A percentile compares a stretch with the other conserved stretches of the same genome.
Evolutionary conservation across 371 early-diverging fungal genomes (phyloP).

Genomic region (Mucor indicus): DNA sequence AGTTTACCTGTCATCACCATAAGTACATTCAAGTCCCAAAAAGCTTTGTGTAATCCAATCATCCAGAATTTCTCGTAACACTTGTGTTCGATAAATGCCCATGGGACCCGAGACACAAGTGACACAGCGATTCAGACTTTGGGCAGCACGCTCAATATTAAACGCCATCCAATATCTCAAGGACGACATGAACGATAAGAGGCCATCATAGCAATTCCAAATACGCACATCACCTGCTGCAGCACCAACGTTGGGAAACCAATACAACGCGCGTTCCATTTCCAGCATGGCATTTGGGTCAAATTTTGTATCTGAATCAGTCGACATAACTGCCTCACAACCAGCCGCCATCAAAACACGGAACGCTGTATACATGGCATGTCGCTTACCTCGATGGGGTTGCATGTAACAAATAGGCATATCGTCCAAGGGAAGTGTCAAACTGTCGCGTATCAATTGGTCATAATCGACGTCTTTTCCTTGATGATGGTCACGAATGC

Average conservation of each 20-base stretch:
- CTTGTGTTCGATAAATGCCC: constrained; percentile 57
- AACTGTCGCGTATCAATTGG: constrained; percentile 11
- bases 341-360: constrained; percentile 51
- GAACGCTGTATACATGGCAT: constrained; percentile 69
- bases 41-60: constrained; percentile 59
- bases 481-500: constrained; percentile 15
- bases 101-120: constrained; percentile 72
- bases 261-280: constrained; percentile 49
- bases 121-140: constrained; percentile 60
- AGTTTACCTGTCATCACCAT: constrained; percentile 68
- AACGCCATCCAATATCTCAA: constrained; percentile 71
- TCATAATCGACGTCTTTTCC: constrained; percentile 11
- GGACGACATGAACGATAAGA: constrained; percentile 60
- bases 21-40: constrained; percentile 61
- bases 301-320: constrained; percentile 66
- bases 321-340: constrained; percentile 58
- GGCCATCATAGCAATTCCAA: constrained; percentile 49
- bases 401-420: constrained; percentile 53
- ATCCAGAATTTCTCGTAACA: constrained; percentile 54
- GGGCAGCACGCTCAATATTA: constrained; percentile 67
- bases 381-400: constrained; percentile 61
- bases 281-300: constrained; percentile 51
- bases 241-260: constrained; percentile 55
- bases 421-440: constrained; percentile 35
- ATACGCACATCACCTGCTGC: constrained; percentile 67